A percentile compares a stretch with the other conserved stretches of the same genome.
Evolutionary conservation across 495 filamentous ascomycete species (phyloP).

Genomic region (Haplographium delicatum): DNA sequence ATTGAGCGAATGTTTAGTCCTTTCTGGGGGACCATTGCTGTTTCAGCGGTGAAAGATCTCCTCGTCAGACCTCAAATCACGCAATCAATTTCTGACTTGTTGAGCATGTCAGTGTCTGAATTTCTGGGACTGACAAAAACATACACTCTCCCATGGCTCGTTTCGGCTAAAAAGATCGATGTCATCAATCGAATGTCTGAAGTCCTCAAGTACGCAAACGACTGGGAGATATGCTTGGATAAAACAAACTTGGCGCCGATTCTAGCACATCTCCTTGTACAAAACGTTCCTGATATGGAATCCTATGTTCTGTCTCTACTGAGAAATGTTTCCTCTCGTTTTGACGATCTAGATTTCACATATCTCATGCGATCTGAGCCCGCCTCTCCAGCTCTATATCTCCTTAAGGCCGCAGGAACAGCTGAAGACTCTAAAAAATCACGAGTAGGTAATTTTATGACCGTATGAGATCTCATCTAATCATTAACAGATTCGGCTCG

Average conservation of each 20-base stretch:
- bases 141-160: constrained; percentile 78
- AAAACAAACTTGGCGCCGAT: constrained; percentile 71
- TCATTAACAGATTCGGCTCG: constrained; percentile 28
- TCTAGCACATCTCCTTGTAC: constrained; percentile 70
- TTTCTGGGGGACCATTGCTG: constrained; percentile 79
- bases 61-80: constrained; percentile 73
- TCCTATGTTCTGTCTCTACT: constrained; percentile 63
- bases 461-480: not conserved
- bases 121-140: constrained; percentile 75
- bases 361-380: constrained; percentile 73
- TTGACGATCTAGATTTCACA: constrained; percentile 58
- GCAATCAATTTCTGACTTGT: constrained; percentile 71
- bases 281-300: constrained; percentile 62
- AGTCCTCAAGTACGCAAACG: constrained; percentile 57
- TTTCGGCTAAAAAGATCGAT: constrained; percentile 69
- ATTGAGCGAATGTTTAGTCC: constrained; percentile 68
- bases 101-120: constrained; percentile 64
- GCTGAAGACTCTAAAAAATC: constrained; percentile 53
- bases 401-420: constrained; percentile 73
- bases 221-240: constrained; percentile 55
- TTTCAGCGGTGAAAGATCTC: constrained; percentile 74
- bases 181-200: constrained; percentile 76
- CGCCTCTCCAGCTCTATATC: constrained; percentile 65
- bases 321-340: constrained; percentile 57
- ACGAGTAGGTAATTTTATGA: constrained; percentile 40